Evolutionary conservation across 2,329 filamentous ascomycete species (phyloP), one percentile per base, ranked within the genome.

Genomic region (Trichoderma breve): DNA sequence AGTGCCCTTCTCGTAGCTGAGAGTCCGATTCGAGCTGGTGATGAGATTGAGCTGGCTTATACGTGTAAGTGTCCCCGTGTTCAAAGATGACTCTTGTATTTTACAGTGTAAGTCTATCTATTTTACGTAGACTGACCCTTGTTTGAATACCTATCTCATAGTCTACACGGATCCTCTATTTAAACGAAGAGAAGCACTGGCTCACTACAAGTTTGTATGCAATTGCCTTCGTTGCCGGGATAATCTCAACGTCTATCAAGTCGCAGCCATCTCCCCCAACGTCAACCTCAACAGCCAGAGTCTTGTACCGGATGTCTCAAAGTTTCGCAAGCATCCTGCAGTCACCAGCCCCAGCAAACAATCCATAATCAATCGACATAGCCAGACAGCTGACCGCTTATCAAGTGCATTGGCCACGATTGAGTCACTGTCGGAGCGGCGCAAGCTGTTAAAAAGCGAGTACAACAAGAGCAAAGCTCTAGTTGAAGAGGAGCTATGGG

Each of bases 11-110:
- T 91, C 15, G 82, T 85, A 47, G 86, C 89, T 2, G 82, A 86
- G 69, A 78, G 76, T 26, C 78, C 81, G 3, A 89, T 91, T 55
- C 76, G 82, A 15, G 77, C 81, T 36, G 88, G 84, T 8, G 85
- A 90, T 30, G 87, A 90, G 79, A 84, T 91, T 69, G 84, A 86
- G 71, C 89, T 91, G 39, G 89, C 88, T 1, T 91, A 91, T 74
- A 87, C 89, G 43, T 88, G 89, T 86, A 79, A 72, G 82, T 32
- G 3, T n/a, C 24, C 21, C 9, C 5, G 1, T 53, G 11, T 53
- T 53, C 9, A 24, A 24, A 47, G n/a, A 47, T 1, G n/a, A 2
- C 18, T 51, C n/a, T 21, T 51, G 8, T 21, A 8, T 9, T 51
- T 21, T 47, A 32, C 18, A n/a, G 6, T 21, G n/a, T 21, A n/a